Evolutionary conservation across 345 rosid species (phyloP).

Genomic region (Sapria himalayana): DNA sequence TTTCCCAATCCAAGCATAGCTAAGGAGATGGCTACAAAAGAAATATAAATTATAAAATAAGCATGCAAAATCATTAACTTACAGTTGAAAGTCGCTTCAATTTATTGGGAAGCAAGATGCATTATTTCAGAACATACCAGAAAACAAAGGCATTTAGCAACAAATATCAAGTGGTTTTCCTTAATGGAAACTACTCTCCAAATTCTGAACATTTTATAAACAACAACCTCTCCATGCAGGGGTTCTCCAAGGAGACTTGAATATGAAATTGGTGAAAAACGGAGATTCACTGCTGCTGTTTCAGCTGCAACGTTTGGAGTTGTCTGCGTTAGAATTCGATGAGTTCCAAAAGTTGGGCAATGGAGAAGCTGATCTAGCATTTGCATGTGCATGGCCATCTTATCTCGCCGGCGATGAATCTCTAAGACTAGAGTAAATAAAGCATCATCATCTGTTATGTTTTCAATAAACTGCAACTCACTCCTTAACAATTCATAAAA

Average conservation of each 20-base stretch:
- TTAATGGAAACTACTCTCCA: too few relatives aligned
- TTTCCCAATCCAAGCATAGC: too few relatives aligned
- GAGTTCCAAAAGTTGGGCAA: slow-evolving; percentile 91
- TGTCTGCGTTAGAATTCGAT: slow-evolving; percentile 49
- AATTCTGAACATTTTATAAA: too few relatives aligned
- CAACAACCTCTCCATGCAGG: slow-evolving; percentile 81
- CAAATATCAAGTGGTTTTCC: too few relatives aligned
- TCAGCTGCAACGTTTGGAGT: slow-evolving; percentile 55
- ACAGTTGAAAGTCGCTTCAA: too few relatives aligned
- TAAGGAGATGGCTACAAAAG: too few relatives aligned
- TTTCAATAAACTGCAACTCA: slow-evolving; percentile 89
- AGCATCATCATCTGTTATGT: slow-evolving; percentile 89
- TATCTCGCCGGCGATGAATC: slow-evolving; percentile 91
- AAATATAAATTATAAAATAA: too few relatives aligned
- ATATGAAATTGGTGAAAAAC: slow-evolving; percentile 84
- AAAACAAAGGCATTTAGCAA: too few relatives aligned
- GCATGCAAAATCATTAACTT: too few relatives aligned
- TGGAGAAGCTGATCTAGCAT: slow-evolving; percentile 97
- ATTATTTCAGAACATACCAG: too few relatives aligned
- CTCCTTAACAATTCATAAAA: slow-evolving; percentile 83
- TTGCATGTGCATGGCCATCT: slow-evolving; percentile 95
- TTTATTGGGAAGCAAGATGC: too few relatives aligned
- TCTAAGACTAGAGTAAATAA: slow-evolving; percentile 82
- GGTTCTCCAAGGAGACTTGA: slow-evolving; percentile 98
- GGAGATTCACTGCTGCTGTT: slow-evolving; percentile 41